These are phyloP conservation scores for Grosmannia clavigera DNA, from an alignment of 2,329 filamentous ascomycete genomes.

Conservation along the genomic window DNA sequence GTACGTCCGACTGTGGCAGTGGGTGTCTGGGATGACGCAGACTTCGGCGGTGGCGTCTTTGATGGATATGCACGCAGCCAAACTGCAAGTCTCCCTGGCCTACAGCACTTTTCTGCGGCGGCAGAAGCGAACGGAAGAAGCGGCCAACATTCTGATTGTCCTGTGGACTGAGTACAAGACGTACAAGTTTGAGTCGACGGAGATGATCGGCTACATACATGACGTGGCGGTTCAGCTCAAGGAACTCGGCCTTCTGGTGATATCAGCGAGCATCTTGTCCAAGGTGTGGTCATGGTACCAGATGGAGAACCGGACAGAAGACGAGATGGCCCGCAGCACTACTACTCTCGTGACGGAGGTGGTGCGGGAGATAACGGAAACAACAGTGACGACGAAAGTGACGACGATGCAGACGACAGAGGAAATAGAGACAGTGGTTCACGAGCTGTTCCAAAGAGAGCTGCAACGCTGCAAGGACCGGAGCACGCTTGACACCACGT, in stretches of 20 bases:
- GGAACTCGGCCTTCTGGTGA: slow-evolving; percentile 20
- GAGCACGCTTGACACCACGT: slow-evolving; percentile 16
- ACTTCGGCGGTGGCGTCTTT: slow-evolving; percentile 14
- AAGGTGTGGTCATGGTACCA: slow-evolving; percentile 28
- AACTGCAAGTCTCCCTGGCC: slow-evolving; percentile 23
- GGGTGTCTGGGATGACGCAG: slow-evolving; percentile 24
- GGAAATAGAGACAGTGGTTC: slow-evolving; percentile 7
- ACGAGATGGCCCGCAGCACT: slow-evolving; percentile 22
- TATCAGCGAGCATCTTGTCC: slow-evolving; percentile 23
- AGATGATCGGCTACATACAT: slow-evolving; percentile 22
- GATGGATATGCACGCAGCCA: background rate
- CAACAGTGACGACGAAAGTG: slow-evolving; percentile 18
- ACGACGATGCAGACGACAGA: slow-evolving; percentile 23
- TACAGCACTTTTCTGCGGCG: slow-evolving; percentile 23
- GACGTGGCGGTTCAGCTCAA: slow-evolving; percentile 23
- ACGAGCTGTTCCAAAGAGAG: slow-evolving; percentile 17
- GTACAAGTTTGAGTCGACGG: slow-evolving; percentile 19
- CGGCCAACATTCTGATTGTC: slow-evolving; percentile 25
- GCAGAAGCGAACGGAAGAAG: slow-evolving; percentile 22
- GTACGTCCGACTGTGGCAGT: slow-evolving; percentile 27
- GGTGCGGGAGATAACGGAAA: slow-evolving; percentile 25
- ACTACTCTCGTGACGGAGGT: slow-evolving; percentile 25
- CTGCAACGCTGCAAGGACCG: slow-evolving; percentile 20
- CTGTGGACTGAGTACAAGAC: slow-evolving; percentile 29
- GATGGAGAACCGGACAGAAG: slow-evolving; percentile 18